Percentiles rank a stretch among this genome's conserved stretches.
Evolutionary conservation across 2,329 filamentous ascomycete genomes (phyloP).

Genomic region (Xylaria sp.): DNA sequence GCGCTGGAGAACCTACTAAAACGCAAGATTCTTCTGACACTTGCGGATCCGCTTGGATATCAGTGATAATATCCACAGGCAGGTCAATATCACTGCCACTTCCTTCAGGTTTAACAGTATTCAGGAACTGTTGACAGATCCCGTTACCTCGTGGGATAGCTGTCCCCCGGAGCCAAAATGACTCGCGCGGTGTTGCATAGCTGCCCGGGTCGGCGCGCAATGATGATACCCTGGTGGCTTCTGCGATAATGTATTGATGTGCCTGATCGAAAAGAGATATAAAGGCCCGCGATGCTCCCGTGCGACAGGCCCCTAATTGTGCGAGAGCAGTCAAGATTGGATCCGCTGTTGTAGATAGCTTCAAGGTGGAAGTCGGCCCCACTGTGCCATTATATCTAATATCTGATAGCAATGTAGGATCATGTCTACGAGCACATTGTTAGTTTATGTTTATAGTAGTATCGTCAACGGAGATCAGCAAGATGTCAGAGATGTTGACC

Average conservation of each 20-base stretch:
- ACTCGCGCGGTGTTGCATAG: background rate
- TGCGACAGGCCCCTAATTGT: slow-evolving; percentile 32
- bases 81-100: slow-evolving; percentile 7
- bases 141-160: slow-evolving; percentile 32
- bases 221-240: slow-evolving; percentile 29
- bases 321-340: slow-evolving; percentile 32
- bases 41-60: slow-evolving; percentile 27
- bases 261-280: slow-evolving; percentile 35
- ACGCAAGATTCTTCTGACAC: slow-evolving; percentile 17
- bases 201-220: slow-evolving; percentile 4
- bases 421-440: slow-evolving; percentile 26
- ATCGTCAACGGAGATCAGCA: background rate
- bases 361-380: slow-evolving; percentile 20
- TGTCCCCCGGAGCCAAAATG: slow-evolving; percentile 33
- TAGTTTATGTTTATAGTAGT: background rate
- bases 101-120: slow-evolving; percentile 12
- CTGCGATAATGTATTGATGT: slow-evolving; percentile 33
- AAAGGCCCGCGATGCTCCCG: slow-evolving; percentile 32
- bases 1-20: slow-evolving; percentile 16
- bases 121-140: slow-evolving; percentile 29
- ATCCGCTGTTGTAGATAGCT: slow-evolving; percentile 22
- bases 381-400: slow-evolving; percentile 21
- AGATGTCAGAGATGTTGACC: background rate
- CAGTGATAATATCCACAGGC: slow-evolving; percentile 30
- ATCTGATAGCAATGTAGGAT: slow-evolving; percentile 31